Base-by-base conservation (phyloP, 306 rosid species). In the Notholithocarpus densiflorus region DNA sequence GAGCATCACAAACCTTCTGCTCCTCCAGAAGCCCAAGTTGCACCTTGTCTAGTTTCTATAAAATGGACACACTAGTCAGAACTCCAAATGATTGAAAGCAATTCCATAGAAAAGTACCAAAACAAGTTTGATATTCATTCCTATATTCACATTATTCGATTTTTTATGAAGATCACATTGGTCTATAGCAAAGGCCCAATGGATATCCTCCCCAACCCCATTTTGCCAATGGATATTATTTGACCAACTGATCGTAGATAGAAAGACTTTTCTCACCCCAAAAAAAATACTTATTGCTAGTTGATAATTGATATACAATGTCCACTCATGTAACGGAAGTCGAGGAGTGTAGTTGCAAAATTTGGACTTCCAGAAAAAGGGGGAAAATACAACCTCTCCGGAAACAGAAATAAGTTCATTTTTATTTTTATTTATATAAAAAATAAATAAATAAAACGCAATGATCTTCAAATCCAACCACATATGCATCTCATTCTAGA, bases 31-130 rank as follows among this genome's bases (percentile, higher is more conserved):
- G 84, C 69, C 90, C 92, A 73, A 77, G 74, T 75, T 82, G 87
- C 80, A 91, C 93, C 84, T 82, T 95, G 77, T 64, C 88, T 72
- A 89, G 96, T 79, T 95, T 95, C 99, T 90, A 86, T 71, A 34
- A 80, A 57, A 82, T 71, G 74, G 75, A 81, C 68, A 73, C 76
- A 75, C 64, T 64, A 78, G 78, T 68, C 79, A 64, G 56, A 60
- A 57, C 51, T 57, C 54, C 68, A 48, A 54, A 71, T 34, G 80
- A 20, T 71, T 59, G 48, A 77, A 61, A 79, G 71, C 57, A 78
- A 57, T 60, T 59, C 21, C 52, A 54, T 6, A 37, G 73, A 56
- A 12, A 48, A 71, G 68, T 10, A 27, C 54, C 53, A 19, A 40
- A 15, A 26, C 14, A 27, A 64, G 40, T 27, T 24, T 65, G 23